Base-by-base conservation (phyloP, 805 yeast species). In the Ogataea pilisensis region DNA sequence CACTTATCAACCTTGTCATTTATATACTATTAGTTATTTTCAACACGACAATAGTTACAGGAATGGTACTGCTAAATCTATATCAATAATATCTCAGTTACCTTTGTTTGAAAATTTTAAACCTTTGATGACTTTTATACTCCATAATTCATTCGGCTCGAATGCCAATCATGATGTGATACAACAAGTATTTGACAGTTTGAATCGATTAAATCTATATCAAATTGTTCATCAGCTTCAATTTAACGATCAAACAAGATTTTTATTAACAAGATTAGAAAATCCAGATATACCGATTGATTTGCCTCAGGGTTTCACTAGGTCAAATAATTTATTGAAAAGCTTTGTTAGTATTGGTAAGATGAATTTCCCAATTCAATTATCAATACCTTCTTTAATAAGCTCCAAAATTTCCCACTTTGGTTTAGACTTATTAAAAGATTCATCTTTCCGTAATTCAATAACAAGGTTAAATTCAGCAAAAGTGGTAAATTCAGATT, bases 61-160 rank as follows among this genome's bases (percentile, higher is more conserved):
- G 69, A 76, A 39, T 63, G 73, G 63, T 57, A 63, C 61, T 44
- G 75, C 53, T 25, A 75, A 68, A 43, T 68, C 76, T 9, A 49
- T 76, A 12, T 68, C 77, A 7, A 63, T 76, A 13, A 53, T 76
- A 12, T 73, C 79, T 11, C 57, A 56, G 31, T 49, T 72, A 28
- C 54, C 69, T 8, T 64, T 65, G 41, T 73, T 75, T 57, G 70
- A 73, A 46, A 65, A 63, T 48, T 72, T 76, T 49, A 70, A 68
- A 47, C 80, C 81, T 2, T 48, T 76, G 33, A 46, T 76, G 38
- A 60, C 69, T 32, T 69, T 72, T 20, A 54, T 75, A 28, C 56
- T 76, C 33, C 78, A 75, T 53, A 58, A 58, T 24, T 65, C 64
- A 38, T 71, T 72, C 39, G 48, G 11, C 11, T 29, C 19, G 6